These are phyloP conservation scores for Mycena indigotica DNA, from an alignment of 768 basidiomycete genomes.

Conservation along the genomic window DNA sequence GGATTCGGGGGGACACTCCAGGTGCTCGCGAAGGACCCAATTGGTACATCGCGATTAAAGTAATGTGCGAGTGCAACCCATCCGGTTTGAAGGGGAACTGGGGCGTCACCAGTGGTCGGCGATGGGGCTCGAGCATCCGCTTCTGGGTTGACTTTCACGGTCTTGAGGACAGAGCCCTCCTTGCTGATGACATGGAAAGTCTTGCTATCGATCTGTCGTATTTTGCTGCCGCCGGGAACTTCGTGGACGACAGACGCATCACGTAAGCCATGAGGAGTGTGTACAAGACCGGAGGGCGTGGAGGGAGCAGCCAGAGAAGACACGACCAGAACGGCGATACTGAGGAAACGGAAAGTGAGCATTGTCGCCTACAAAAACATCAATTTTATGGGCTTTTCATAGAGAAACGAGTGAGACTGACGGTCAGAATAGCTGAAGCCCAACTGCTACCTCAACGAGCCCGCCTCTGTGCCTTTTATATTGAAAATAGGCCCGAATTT, in stretches of 20 bases:
- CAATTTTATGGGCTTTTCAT: no score
- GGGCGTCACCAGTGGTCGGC: neutral
- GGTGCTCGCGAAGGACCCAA: neutral
- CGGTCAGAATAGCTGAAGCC: no score
- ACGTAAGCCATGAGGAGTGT: neutral
- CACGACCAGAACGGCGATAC: neutral
- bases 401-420: no score
- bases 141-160: neutral
- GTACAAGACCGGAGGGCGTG: neutral
- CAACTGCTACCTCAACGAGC: no score
- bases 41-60: neutral
- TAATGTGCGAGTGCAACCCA: constrained; percentile 8
- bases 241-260: neutral
- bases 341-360: neutral
- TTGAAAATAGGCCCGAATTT: no score
- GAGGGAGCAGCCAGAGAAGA: neutral
- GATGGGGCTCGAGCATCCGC: neutral
- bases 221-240: constrained; percentile 5
- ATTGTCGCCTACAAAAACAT: neutral
- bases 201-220: constrained; percentile 1
- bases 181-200: constrained; percentile 4
- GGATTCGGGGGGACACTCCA: constrained; percentile 6
- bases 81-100: constrained; percentile 3
- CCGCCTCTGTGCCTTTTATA: no score
- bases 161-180: neutral